Evolutionary conservation across 192 early-diverging fungal genomes (phyloP), one percentile per base, ranked within the genome.

Genomic region (Dissophora ornata): DNA sequence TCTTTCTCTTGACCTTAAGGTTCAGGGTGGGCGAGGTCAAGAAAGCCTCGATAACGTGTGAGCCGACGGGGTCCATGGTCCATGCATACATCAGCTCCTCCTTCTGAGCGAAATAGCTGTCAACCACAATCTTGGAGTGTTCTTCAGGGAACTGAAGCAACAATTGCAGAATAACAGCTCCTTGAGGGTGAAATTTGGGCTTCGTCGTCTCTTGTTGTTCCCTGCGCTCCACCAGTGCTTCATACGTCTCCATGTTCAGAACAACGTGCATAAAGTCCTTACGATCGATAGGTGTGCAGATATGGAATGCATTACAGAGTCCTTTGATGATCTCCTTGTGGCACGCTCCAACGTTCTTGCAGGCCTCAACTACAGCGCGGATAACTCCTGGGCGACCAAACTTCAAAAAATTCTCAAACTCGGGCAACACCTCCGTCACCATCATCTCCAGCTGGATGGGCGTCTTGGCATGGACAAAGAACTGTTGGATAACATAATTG

Each of bases 401-500:
- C 66, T 79, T 88, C 57, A 94, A 68, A 33, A 93, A 83, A 30
- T 86, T 79, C 18, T 81, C 85, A 69, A 92, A 83, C 18, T 83
- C 75, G 6, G 82, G 82, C 36, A 67, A 62, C 2, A 90, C 67
- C 47, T 92, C 89, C 7, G 87, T 81, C 19, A 96, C 70, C 69
- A 96, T 85, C 45, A 87, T 70, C 40, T 84, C 82, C 5, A 92
- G 78, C 71, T 93, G 90, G 0, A 80, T 67, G 15, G 71, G 75
- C 29, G 81, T 90, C 56, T 87, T 82, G 36, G 82, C 89, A 54
- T 90, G 77, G 34, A 80, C 79, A 40, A 94, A 85, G 66, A 94
- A 75, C 30, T 86, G 83, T 78, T 96, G 94, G 15, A 96, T 90
- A 1, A 96, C 93, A 82, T 94, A 95, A 71, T 96, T 96, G 67